Conservation (phyloP, 257 asterid species). For the Solanum stenotomum region DNA sequence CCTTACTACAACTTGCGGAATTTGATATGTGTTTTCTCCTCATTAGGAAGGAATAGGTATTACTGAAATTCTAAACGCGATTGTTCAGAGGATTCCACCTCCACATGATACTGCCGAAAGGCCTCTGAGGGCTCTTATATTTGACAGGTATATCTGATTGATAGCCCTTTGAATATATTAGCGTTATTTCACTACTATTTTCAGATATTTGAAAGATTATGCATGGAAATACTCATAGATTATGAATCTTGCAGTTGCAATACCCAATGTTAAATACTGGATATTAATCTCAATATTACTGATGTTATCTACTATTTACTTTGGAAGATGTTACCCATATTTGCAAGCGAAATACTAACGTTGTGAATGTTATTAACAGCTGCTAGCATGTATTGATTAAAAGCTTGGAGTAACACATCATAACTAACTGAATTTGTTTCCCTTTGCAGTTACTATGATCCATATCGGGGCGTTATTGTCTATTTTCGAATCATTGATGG, state of each 20-base stretch:
- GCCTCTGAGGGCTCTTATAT: conserved; percentile 95
- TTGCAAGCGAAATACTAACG: neutral
- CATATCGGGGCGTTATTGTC: conserved; percentile 93
- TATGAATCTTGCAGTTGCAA: neutral
- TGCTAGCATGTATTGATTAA: neutral
- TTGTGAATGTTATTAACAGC: neutral
- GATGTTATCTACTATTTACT: neutral
- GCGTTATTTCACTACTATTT: neutral
- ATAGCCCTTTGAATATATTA: neutral
- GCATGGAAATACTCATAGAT: neutral
- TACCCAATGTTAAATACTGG: neutral
- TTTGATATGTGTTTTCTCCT: conserved; percentile 1
- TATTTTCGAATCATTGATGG: conserved; percentile 95
- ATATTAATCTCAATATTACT: neutral
- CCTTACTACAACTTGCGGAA: neutral
- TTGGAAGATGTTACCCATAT: neutral
- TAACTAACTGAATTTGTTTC: neutral
- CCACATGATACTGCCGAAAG: conserved; percentile 63
- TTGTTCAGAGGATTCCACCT: conserved; percentile 83
- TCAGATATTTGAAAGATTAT: neutral
- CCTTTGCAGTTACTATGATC: conserved; percentile 75
- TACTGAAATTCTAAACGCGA: conserved; percentile 61
- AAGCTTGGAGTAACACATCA: neutral
- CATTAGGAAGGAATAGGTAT: conserved; percentile 91
- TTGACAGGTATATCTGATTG: conserved; percentile 72